phyloP scores from a whole-genome alignment of 345 rosid species.

The Turnera subulata region DNA sequence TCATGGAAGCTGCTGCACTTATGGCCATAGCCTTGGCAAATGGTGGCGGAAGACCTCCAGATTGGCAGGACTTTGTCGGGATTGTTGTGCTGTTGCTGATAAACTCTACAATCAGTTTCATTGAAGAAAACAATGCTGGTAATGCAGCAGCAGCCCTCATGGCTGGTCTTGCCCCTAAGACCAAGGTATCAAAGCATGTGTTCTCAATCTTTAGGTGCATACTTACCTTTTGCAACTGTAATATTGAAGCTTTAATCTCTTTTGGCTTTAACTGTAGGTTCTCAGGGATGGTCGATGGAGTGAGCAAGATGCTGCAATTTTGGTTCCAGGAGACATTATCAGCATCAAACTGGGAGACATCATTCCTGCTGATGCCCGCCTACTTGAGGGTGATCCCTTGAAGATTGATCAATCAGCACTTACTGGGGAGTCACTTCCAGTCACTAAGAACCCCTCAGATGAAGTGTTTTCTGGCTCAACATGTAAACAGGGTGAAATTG shows the following conservation, averaged over 20 bases:
- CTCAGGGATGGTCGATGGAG: conserved; percentile 83
- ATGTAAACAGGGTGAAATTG: conserved; percentile 88
- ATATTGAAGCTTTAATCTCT: background rate
- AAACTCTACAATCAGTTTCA: conserved; percentile 91
- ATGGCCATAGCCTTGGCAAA: conserved; percentile 86
- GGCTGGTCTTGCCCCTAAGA: conserved; percentile 93
- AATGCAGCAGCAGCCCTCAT: conserved; percentile 94
- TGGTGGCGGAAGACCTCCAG: conserved; percentile 75
- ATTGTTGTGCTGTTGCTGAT: conserved; percentile 61
- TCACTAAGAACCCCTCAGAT: conserved; percentile 68
- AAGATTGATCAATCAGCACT: conserved; percentile 94
- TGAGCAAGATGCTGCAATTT: conserved; percentile 83
- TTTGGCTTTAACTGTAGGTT: conserved; percentile 34
- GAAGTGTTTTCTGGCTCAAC: conserved; percentile 91
- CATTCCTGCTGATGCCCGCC: conserved; percentile 92
- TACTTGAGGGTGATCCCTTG: conserved; percentile 90
- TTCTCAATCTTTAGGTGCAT: background rate
- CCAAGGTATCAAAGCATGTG: conserved; percentile 49
- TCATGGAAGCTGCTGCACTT: conserved; percentile 91
- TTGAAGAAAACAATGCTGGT: conserved; percentile 91
- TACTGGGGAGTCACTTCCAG: conserved; percentile 91
- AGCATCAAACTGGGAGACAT: conserved; percentile 85
- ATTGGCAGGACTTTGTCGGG: conserved; percentile 94
- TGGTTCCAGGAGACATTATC: conserved; percentile 91
- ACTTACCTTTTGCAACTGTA: conserved; percentile 1